phyloP scores from a whole-genome alignment of 23 red algal species.

The Cyanidiococcus yangmingshanensis region DNA sequence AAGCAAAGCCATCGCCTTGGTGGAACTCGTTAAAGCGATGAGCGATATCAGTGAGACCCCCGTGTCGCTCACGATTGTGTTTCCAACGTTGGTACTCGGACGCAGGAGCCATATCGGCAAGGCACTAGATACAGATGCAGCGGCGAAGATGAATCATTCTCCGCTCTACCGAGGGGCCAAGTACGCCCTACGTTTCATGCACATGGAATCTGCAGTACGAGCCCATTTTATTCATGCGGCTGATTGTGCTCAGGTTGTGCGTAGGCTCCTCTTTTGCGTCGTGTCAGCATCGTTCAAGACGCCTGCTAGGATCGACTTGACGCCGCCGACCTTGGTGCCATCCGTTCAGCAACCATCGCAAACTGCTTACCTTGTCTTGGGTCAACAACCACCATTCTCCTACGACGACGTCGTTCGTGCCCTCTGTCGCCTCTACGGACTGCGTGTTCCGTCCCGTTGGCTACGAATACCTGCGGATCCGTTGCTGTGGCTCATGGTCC shows the following conservation, averaged over 20 bases:
- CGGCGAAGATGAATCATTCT: neutral
- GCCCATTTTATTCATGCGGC: constrained; percentile 18
- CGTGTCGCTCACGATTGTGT: neutral
- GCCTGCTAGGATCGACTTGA: neutral
- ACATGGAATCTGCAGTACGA: neutral
- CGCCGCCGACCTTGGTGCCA: neutral
- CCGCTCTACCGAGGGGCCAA: neutral
- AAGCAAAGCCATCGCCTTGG: neutral
- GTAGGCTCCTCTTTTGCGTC: neutral
- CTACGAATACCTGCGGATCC: neutral
- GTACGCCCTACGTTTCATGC: neutral
- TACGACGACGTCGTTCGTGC: constrained; percentile 3
- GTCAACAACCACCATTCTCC: constrained; percentile 2
- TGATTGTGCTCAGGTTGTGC: neutral
- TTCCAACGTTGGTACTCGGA: constrained; percentile 7
- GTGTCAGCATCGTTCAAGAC: neutral
- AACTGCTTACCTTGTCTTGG: neutral
- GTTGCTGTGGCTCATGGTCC: neutral
- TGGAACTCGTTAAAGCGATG: neutral
- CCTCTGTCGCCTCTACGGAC: neutral
- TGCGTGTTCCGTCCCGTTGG: neutral
- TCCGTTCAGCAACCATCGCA: too few species aligned
- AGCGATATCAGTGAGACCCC: neutral
- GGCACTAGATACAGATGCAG: neutral
- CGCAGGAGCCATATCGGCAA: neutral